These are phyloP conservation scores for Dipodascus geniculatus DNA, from an alignment of 805 yeast genomes.

Conservation along the genomic window DNA sequence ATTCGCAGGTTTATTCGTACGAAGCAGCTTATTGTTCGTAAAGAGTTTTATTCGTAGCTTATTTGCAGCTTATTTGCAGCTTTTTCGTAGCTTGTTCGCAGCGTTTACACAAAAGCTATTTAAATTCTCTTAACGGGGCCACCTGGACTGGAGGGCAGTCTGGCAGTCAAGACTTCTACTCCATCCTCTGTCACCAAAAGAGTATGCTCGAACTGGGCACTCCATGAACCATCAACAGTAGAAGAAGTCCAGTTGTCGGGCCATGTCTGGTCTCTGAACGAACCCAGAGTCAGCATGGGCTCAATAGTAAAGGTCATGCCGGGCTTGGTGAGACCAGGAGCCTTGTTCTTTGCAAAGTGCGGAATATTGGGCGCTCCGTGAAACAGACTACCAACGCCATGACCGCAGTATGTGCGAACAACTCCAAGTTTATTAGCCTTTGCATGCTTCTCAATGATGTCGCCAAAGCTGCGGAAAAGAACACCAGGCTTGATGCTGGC, in stretches of 20 bases:
- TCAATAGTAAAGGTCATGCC: conserved; percentile 96
- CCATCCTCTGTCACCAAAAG: conserved; percentile 88
- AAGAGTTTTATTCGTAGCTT: too few species aligned
- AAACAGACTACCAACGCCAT: conserved; percentile 78
- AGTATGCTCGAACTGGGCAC: conserved; percentile 93
- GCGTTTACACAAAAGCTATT: not conserved
- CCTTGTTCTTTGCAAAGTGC: conserved; percentile 88
- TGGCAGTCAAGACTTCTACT: conserved; percentile 76
- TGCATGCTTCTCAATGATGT: conserved; percentile 80
- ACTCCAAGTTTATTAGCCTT: conserved; percentile 67
- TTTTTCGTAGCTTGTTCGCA: too few species aligned
- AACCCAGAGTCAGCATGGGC: conserved; percentile 89
- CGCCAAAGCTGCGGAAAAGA: conserved; percentile 77
- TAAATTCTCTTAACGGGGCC: conserved; percentile 32
- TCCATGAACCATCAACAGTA: conserved; percentile 78
- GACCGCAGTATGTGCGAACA: conserved; percentile 86
- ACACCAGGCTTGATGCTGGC: conserved; percentile 82
- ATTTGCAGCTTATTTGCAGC: too few species aligned
- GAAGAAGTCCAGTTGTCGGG: conserved; percentile 97
- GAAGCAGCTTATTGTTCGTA: too few species aligned
- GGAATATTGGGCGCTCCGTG: conserved; percentile 90
- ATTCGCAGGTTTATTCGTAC: too few species aligned
- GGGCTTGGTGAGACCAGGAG: conserved; percentile 86
- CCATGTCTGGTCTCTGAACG: conserved; percentile 75
- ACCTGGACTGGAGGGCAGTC: conserved; percentile 76